A percentile compares a stretch with the other conserved stretches of the same genome.
Evolutionary conservation across 2,329 filamentous ascomycete genomes (phyloP).

Genomic region (Teratosphaeria zuluensis): DNA sequence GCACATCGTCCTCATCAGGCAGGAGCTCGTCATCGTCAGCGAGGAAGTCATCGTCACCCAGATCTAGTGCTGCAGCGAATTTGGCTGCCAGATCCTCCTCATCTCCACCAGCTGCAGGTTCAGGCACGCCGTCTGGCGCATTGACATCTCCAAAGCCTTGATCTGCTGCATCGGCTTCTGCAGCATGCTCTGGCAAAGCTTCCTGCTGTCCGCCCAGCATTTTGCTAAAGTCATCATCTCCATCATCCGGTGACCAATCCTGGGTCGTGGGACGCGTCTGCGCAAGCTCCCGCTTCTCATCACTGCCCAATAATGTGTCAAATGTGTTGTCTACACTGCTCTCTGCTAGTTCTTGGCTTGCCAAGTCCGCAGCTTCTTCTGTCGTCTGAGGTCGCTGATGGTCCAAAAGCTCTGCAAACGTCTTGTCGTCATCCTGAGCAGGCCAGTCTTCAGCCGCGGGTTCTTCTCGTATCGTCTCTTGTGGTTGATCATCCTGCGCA

Average conservation of each 20-base stretch:
- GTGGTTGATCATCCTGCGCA: neutral
- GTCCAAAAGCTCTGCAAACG: conserved; percentile 22
- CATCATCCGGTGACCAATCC: conserved; percentile 1
- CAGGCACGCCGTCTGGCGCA: conserved; percentile 2
- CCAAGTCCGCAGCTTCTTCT: conserved; percentile 3
- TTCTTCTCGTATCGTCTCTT: neutral
- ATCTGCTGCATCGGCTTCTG: conserved; percentile 1
- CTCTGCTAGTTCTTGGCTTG: conserved; percentile 13
- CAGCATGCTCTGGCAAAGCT: neutral
- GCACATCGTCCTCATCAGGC: conserved; percentile 25
- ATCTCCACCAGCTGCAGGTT: neutral
- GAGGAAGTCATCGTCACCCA: neutral
- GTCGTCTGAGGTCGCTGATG: conserved; percentile 4
- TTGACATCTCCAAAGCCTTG: conserved; percentile 2
- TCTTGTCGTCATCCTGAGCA: conserved; percentile 22
- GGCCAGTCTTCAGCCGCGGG: conserved; percentile 13
- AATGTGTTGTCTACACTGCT: conserved; percentile 24
- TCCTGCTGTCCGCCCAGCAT: conserved; percentile 1
- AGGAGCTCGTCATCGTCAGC: conserved; percentile 43
- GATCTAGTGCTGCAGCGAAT: conserved; percentile 70
- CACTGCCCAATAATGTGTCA: conserved; percentile 19
- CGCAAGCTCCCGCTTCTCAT: neutral
- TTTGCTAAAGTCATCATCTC: conserved; percentile 5
- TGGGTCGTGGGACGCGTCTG: neutral
- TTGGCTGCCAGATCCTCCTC: conserved; percentile 64